Percentiles rank a stretch among this genome's conserved stretches.
phyloP scores from a whole-genome alignment of 2,329 filamentous ascomycete species.

The Venturia pyrina region DNA sequence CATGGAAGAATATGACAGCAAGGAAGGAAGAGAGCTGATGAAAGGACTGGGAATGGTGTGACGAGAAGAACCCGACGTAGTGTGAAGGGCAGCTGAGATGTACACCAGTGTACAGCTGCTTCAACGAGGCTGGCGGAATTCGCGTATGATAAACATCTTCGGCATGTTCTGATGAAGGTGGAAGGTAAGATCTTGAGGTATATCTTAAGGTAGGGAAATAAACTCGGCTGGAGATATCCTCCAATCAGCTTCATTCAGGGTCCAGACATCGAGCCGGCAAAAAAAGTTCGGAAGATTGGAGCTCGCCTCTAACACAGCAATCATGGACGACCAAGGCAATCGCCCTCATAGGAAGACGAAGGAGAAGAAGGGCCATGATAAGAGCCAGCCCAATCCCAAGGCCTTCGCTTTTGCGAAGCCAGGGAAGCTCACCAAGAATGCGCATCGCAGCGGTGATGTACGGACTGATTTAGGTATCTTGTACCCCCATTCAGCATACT shows the following conservation, averaged over 20 bases:
- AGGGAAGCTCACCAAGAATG: slow-evolving; percentile 67
- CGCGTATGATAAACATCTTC: too few relatives aligned
- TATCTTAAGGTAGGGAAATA: neutral
- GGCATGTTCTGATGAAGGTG: too few relatives aligned
- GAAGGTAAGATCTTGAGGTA: neutral
- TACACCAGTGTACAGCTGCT: too few relatives aligned
- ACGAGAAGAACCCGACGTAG: too few relatives aligned
- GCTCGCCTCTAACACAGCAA: neutral
- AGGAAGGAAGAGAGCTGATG: too few relatives aligned
- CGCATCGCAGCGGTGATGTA: slow-evolving; percentile 63
- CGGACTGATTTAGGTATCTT: neutral
- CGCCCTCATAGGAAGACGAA: slow-evolving; percentile 78
- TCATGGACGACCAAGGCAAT: slow-evolving; percentile 50
- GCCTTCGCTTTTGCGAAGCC: slow-evolving; percentile 79
- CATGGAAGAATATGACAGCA: too few relatives aligned
- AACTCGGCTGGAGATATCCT: neutral
- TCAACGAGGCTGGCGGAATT: too few relatives aligned
- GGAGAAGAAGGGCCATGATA: slow-evolving; percentile 72
- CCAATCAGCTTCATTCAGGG: neutral
- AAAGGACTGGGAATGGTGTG: too few relatives aligned
- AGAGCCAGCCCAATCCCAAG: slow-evolving; percentile 68
- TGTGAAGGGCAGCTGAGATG: too few relatives aligned
- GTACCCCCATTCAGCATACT: neutral
- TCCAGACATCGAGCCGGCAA: neutral
- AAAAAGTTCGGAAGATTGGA: neutral